Base-by-base conservation (phyloP, 208 protist species). In the Crithidia brevicula region DNA sequence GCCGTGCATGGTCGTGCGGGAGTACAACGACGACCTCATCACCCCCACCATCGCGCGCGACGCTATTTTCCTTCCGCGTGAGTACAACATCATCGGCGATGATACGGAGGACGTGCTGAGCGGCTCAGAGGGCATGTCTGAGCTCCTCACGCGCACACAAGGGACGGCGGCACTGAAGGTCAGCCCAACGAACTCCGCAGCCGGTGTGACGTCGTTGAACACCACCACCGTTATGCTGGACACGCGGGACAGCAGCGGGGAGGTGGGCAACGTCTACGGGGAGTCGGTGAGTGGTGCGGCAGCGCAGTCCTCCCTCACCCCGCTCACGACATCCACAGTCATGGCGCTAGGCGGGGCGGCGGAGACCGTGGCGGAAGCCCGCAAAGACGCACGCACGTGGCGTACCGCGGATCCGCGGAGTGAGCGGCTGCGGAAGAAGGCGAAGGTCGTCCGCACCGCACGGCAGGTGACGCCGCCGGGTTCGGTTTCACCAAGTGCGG, bases 1-100 rank as follows among this genome's bases (percentile, higher is more conserved):
- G 23, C 46, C 56, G 4, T 64, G 53, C 25, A 64, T 72, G 64
- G 64, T 70, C 40, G 8, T 70, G 42, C 64, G 64, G 15, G 64
- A 70, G 33, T 70, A 46, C 53, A 70, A 45, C 53, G 51, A 51
- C 25, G 45, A 45, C 13, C 58, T 40, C 42, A 22, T 54, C 31
- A 42, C 52, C 16, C 52, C 64, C 15, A 18, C 15, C 20, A 23
- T 13, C 4, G 46, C 64, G 15, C 31, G 34, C 43, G 25, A 9
- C 18, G 11, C 52, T n/a, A n/a, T 62, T 3, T 70, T 70, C n/a
- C 42, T 70, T 3, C 64, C 53, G 1, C 38, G 16, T 0, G 64
- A 56, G 43, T 70, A 70, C 42, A 45, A 45, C 43, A 52, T 70
- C 15, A 20, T 70, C n/a, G 38, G 18, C 10, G 64, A 60, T 22